These are phyloP conservation scores for Fusarium ramigenum DNA, from an alignment of 2,329 filamentous ascomycete species.

Conservation along the genomic window DNA sequence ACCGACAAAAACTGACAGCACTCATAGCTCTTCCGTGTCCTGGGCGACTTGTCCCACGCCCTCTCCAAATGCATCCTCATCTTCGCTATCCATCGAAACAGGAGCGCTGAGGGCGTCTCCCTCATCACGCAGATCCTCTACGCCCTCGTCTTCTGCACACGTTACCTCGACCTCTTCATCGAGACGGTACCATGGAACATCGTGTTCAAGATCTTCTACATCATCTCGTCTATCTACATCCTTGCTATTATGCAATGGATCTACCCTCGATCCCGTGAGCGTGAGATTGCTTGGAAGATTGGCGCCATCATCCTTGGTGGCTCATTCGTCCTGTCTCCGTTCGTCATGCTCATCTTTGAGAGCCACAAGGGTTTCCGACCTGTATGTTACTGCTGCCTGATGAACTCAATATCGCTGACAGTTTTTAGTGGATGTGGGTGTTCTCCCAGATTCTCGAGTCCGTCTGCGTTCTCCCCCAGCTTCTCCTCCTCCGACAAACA, in stretches of 20 bases:
- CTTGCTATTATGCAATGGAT: constrained; percentile 87
- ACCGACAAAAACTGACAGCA: constrained; percentile 9
- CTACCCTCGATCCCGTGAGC: constrained; percentile 87
- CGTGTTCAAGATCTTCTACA: constrained; percentile 90
- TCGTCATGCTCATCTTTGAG: constrained; percentile 76
- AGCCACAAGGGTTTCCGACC: constrained; percentile 58
- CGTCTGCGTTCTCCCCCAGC: constrained; percentile 88
- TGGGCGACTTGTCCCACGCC: constrained; percentile 86
- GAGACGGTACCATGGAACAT: constrained; percentile 73
- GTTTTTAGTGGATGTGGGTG: constrained; percentile 76
- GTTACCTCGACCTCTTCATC: constrained; percentile 84
- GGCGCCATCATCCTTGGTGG: constrained; percentile 74
- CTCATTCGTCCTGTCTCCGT: constrained; percentile 73
- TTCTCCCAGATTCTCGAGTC: constrained; percentile 95
- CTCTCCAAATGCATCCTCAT: constrained; percentile 91
- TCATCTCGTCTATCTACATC: constrained; percentile 84
- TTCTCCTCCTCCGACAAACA: constrained; percentile 92
- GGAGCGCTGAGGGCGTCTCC: constrained; percentile 89
- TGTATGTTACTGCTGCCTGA: constrained; percentile 51
- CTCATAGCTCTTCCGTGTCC: constrained; percentile 72
- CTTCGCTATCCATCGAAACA: constrained; percentile 87
- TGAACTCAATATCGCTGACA: constrained; percentile 6
- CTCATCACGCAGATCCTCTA: constrained; percentile 93
- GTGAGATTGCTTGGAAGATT: constrained; percentile 93
- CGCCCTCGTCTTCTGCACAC: constrained; percentile 82